phyloP scores from a whole-genome alignment of 2,329 filamentous ascomycete genomes.

The Cryphonectria carpinicola region DNA sequence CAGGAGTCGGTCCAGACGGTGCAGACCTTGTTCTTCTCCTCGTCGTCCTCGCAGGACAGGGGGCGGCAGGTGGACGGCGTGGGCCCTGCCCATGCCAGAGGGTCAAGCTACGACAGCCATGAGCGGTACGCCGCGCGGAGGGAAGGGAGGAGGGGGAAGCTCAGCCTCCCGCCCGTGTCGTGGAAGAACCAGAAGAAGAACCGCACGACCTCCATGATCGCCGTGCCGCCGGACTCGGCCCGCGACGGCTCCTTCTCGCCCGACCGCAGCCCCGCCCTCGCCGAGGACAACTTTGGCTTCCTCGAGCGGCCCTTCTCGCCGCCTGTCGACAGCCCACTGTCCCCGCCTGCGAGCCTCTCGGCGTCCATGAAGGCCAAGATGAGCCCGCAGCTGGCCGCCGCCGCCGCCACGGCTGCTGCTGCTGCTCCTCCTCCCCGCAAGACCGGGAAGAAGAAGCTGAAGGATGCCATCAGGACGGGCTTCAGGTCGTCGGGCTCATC shows the following conservation, averaged over 20 bases:
- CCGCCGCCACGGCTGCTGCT: slow-evolving; percentile 16
- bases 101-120: slow-evolving; percentile 25
- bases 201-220: slow-evolving; percentile 28
- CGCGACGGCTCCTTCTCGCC: slow-evolving; percentile 20
- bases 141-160: slow-evolving; percentile 17
- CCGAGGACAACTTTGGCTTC: slow-evolving; percentile 24
- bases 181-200: slow-evolving; percentile 24
- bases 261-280: slow-evolving; percentile 2
- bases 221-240: slow-evolving; percentile 27
- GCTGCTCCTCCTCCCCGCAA: slow-evolving; percentile 9
- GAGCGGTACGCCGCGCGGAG: slow-evolving; percentile 14
- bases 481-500: slow-evolving; percentile 18
- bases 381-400: slow-evolving; percentile 28
- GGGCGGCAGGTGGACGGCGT: slow-evolving; percentile 17
- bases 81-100: slow-evolving; percentile 7
- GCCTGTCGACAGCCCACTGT: slow-evolving; percentile 20
- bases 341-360: slow-evolving; percentile 28
- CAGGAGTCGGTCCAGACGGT: slow-evolving; percentile 23
- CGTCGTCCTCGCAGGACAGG: slow-evolving; percentile 6
- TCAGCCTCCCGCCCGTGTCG: slow-evolving; percentile 22
- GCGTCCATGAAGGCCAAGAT: slow-evolving; percentile 39
- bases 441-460: slow-evolving; percentile 25
- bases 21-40: slow-evolving; percentile 12
- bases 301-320: slow-evolving; percentile 28
- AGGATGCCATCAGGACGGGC: slow-evolving; percentile 29